Evolutionary conservation across 1,284 basidiomycete genomes (phyloP).

Genomic region (Cutaneotrichosporon arboriforme): DNA sequence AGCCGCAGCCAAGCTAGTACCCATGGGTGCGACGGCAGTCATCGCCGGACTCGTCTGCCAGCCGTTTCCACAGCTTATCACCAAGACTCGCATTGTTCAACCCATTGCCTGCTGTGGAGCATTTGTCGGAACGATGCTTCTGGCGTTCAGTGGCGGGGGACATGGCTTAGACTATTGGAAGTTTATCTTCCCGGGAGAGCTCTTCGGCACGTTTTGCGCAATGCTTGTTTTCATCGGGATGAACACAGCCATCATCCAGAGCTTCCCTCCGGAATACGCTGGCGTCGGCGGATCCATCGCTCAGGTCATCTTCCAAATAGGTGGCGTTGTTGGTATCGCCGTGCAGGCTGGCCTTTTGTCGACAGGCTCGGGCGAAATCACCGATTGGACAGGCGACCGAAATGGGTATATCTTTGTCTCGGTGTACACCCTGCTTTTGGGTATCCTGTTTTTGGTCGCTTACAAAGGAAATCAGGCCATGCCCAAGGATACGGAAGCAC

Average conservation of each 20-base stretch:
- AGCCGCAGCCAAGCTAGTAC: constrained; percentile 39
- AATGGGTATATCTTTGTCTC: constrained; percentile 41
- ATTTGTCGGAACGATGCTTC: constrained; percentile 39
- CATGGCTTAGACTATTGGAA: constrained; percentile 41
- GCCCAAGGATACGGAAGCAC: too few species aligned
- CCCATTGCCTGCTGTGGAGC: constrained; percentile 21
- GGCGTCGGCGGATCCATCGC: constrained; percentile 39
- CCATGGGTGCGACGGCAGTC: constrained; percentile 42
- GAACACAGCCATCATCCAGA: constrained; percentile 38
- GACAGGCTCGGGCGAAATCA: constrained; percentile 29
- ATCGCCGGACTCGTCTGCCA: constrained; percentile 34
- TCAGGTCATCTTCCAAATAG: constrained; percentile 45
- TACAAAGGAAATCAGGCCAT: too few species aligned
- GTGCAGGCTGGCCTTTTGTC: constrained; percentile 36
- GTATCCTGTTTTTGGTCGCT: constrained; percentile 39
- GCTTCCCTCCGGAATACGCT: constrained; percentile 36
- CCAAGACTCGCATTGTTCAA: constrained; percentile 35
- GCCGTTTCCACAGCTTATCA: constrained; percentile 34
- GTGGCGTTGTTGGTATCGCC: constrained; percentile 43
- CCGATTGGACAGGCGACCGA: constrained; percentile 35
- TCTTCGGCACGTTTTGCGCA: constrained; percentile 39
- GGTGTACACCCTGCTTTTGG: constrained; percentile 34
- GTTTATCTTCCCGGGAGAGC: constrained; percentile 39
- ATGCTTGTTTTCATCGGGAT: constrained; percentile 44
- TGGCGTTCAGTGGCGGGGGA: constrained; percentile 39